Evolutionary conservation across 2,329 filamentous ascomycete genomes (phyloP), one percentile per base, ranked within the genome.

Genomic region (Blastomyces silverae): DNA sequence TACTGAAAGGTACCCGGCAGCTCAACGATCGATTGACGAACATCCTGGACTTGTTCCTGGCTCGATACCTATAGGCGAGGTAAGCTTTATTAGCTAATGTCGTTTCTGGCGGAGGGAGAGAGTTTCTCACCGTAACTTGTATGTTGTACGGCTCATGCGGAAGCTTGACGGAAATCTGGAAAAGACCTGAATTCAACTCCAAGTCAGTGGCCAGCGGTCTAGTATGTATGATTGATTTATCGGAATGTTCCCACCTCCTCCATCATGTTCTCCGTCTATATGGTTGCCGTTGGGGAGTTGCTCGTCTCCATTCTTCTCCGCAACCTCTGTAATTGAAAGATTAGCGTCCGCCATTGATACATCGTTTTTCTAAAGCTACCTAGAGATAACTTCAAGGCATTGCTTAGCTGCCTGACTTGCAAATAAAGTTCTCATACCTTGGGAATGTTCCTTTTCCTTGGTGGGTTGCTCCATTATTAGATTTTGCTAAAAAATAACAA

Each of bases 11-110:
- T 95, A 66, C 89, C 84, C 5, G 94, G 94, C 61, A 92, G 84
- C 79, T 99, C 94, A 79, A 97, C 92, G 75, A 99, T 90, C 67
- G 92, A 93, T 79, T 97, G 94, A 70, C 94, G 90, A 71, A 99
- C 88, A 82, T 99, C 94, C 79, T 97, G 94, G 67, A 97, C 89
- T 77, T 97, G 93, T 80, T 99, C 95, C 82, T 96, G 90, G 69
- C 88, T 88, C 53, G 91, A 93, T 64, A 96, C 90, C 90, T 94
- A 72, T 59, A 60, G 60, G 63, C 50, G 59, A 25, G 28, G 46
- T 64, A 67, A 64, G 64, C 20, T 25, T 57, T 42, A 64, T 65
- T 63, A 66, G 67, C 78, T 66, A 76, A 15, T n/a, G 66, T 37
- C 56, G 42, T 52, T 65, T 52, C 39, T 63, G 62, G 61, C 65